Base-by-base conservation (phyloP, 257 asterid species). In the Forsythia suspensa region DNA sequence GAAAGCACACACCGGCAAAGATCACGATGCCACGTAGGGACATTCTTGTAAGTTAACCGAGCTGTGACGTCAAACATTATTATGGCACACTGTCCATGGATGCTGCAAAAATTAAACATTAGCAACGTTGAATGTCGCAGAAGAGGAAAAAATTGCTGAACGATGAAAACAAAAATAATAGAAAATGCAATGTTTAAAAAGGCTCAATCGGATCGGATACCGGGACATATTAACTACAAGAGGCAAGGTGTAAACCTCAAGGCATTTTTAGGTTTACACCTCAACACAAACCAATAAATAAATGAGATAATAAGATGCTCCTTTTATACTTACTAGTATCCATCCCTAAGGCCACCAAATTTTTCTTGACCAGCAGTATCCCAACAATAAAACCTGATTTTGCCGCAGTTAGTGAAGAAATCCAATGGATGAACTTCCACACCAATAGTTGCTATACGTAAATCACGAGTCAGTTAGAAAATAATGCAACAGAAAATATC, bases 331-430 rank as follows among this genome's bases (percentile, higher is more conserved):
- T 80, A 93, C 98, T 93, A 93, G 87, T 93, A 93, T 69, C 98
- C 98, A 85, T 93, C 98, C 85, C 97, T 83, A 40, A 93, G 96
- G 21, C 98, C 98, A 37, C 97, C 98, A 81, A 93, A 93, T 67
- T 92, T 93, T 87, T 93, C 98, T 83, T 93, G 98, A 2, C 98
- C 98, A 84, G 98, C 98, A 0, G 98, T 93, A 74, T 93, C 98
- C 97, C 98, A 93, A 86, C 98, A 93, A 69, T 93, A 93, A 74
- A 91, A 93, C 44, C 97, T 82, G 43, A 93, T 80, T 70, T 91
- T 91, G 46, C 98, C 98, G 12, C 96, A 90, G 84, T 90, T 91
- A 6, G 97, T 93, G 81, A 77, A 85, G 89, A 93, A 93, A 83
- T 93, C 98, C 44, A 93, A 80, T 2, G 98, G 98, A 78, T 93